phyloP scores from a whole-genome alignment of 164 flowering plant species.

The Nymphaea colorata region DNA sequence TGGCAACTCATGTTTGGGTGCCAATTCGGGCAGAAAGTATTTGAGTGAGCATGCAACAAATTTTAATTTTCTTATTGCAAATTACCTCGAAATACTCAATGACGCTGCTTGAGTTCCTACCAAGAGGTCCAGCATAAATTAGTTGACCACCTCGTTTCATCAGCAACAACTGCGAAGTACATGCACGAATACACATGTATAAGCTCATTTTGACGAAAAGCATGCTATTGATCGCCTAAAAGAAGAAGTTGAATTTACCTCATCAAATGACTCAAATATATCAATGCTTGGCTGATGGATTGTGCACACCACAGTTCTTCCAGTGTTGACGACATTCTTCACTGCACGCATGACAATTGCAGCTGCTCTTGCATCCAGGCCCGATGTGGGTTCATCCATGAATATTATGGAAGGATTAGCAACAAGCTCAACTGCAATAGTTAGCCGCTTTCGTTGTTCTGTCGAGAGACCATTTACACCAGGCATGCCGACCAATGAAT shows the following conservation, averaged over 20 bases:
- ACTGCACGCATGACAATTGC: constrained; percentile 82
- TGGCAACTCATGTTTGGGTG: no score
- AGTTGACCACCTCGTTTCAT: constrained; percentile 50
- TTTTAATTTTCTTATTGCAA: no score
- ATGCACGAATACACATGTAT: background rate
- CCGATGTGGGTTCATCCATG: constrained; percentile 84
- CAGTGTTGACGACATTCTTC: constrained; percentile 48
- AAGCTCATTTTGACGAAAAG: no score
- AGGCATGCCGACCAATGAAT: constrained; percentile 59
- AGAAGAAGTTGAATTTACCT: constrained; percentile 26
- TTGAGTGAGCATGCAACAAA: no score
- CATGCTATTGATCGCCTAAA: no score
- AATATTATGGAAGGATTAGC: constrained; percentile 72
- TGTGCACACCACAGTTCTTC: constrained; percentile 61
- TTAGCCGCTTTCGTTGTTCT: constrained; percentile 74
- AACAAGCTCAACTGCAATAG: constrained; percentile 83
- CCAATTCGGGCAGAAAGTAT: no score
- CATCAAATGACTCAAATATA: constrained; percentile 75
- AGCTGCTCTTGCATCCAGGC: constrained; percentile 84
- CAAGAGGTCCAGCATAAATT: constrained; percentile 53
- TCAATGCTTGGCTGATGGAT: constrained; percentile 70
- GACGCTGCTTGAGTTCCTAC: constrained; percentile 36
- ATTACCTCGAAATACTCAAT: constrained; percentile 59
- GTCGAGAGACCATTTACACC: constrained; percentile 68
- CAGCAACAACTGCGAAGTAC: constrained; percentile 33